These are phyloP conservation scores for Tricholoma sp. DNA, from an alignment of 768 basidiomycete species.

Conservation along the genomic window DNA sequence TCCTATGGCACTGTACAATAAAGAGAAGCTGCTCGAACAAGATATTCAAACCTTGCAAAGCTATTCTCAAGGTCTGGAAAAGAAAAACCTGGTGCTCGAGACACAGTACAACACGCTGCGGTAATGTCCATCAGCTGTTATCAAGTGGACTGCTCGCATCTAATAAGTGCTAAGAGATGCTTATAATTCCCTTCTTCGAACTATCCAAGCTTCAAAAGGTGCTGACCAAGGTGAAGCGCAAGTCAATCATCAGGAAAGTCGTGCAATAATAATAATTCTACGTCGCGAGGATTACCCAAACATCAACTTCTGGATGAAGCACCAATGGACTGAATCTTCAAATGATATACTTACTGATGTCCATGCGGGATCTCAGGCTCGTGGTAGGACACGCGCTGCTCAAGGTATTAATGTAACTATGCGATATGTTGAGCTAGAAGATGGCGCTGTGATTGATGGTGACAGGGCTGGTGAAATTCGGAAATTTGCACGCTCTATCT, in stretches of 20 bases:
- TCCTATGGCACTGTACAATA: neutral
- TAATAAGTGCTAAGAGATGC: neutral
- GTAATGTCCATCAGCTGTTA: neutral
- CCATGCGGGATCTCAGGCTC: neutral
- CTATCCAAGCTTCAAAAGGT: neutral
- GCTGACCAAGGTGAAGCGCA: neutral
- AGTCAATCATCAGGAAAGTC: neutral
- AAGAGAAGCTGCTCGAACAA: neutral
- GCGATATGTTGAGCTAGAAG: slow-evolving; percentile 6
- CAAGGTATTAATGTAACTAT: slow-evolving; percentile 8
- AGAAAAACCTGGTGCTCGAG: neutral
- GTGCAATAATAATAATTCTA: neutral
- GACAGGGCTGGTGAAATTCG: slow-evolving; percentile 4
- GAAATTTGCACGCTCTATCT: slow-evolving; percentile 1
- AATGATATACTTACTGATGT: neutral
- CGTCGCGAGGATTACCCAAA: slow-evolving; percentile 2
- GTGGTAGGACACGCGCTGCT: neutral
- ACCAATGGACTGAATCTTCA: neutral
- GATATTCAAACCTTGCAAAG: neutral
- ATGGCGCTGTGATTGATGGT: slow-evolving; percentile 5
- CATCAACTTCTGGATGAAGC: slow-evolving; percentile 10
- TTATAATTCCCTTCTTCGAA: neutral
- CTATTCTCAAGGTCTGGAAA: neutral
- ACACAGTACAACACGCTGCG: neutral
- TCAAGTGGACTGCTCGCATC: neutral